Evolutionary conservation across 352 stramenopile genomes (phyloP).

Genomic region (Phytopythium kandeliae): DNA sequence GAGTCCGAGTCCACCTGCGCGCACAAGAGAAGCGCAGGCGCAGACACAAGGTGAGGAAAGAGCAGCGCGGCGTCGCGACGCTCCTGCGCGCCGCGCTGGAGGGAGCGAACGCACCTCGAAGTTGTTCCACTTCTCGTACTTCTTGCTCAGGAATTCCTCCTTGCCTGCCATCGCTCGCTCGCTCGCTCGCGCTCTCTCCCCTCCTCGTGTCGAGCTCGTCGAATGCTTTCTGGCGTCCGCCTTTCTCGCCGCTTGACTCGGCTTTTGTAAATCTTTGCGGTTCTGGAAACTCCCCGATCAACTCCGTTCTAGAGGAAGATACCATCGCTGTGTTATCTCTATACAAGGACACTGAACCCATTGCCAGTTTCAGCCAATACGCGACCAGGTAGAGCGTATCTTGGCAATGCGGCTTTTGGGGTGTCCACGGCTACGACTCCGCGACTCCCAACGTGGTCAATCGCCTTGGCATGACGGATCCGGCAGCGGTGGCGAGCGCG

Average conservation of each 20-base stretch:
- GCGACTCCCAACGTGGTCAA: not conserved
- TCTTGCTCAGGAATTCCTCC: constrained; percentile 81
- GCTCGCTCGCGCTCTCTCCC: no score
- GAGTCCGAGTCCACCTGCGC: constrained; percentile 58
- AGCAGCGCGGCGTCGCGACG: no score
- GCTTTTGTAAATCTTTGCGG: not conserved
- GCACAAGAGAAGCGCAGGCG: not conserved
- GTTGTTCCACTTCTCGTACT: constrained; percentile 87
- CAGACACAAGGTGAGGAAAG: not conserved
- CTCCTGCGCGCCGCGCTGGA: no score
- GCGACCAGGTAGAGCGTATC: not conserved
- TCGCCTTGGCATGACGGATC: not conserved
- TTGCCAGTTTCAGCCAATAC: not conserved
- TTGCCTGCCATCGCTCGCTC: constrained; percentile 31
- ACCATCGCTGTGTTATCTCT: not conserved
- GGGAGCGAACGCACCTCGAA: constrained; percentile 73
- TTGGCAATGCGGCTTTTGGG: not conserved
- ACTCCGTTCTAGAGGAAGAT: constrained; percentile 1
- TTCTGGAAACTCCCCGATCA: not conserved
- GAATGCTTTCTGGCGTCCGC: not conserved
- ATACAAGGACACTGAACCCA: constrained; percentile 1
- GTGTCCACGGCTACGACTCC: no score
- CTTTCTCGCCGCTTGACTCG: not conserved
- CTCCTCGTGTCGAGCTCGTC: no score
- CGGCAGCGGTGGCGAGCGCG: not conserved